These are phyloP conservation scores for Xanthoceras sorbifolium DNA, from an alignment of 345 rosid species.

Conservation along the genomic window DNA sequence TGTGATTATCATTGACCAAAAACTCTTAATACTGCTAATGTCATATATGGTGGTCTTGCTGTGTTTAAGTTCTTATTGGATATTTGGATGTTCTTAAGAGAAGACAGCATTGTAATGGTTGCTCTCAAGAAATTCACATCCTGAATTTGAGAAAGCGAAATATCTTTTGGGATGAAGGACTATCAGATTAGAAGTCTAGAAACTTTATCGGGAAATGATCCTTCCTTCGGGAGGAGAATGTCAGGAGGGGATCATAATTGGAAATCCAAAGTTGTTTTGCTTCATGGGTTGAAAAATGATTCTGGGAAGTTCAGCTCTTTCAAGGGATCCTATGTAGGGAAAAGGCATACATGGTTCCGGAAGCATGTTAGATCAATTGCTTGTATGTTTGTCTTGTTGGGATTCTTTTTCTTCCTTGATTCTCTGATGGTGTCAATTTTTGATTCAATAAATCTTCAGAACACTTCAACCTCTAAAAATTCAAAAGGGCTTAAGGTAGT, in stretches of 20 bases:
- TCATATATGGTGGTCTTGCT: too few relatives aligned
- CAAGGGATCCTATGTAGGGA: slow-evolving; percentile 54
- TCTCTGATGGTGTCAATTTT: slow-evolving; percentile 62
- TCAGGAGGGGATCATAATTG: slow-evolving; percentile 46
- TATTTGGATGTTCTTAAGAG: slow-evolving; percentile 18
- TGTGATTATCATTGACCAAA: too few relatives aligned
- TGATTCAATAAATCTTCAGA: slow-evolving; percentile 43
- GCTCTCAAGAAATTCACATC: slow-evolving; percentile 46
- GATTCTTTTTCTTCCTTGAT: slow-evolving; percentile 64
- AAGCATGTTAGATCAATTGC: slow-evolving; percentile 48
- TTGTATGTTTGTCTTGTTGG: slow-evolving; percentile 44
- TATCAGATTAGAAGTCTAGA: slow-evolving; percentile 44
- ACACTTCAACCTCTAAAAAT: slow-evolving; percentile 40
- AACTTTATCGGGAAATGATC: slow-evolving; percentile 47
- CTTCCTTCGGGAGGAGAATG: slow-evolving; percentile 54
- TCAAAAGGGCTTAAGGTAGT: slow-evolving; percentile 51
- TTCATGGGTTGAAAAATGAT: slow-evolving; percentile 53
- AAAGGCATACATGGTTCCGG: slow-evolving; percentile 57
- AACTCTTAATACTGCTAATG: too few relatives aligned
- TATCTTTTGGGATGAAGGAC: slow-evolving; percentile 36
- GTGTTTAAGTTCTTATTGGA: too few relatives aligned
- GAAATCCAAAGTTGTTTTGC: slow-evolving; percentile 38
- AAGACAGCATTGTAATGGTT: slow-evolving; percentile 45
- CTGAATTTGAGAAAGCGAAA: slow-evolving; percentile 26
- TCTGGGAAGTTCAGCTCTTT: slow-evolving; percentile 43